Base-by-base conservation (phyloP, 352 stramenopile genomes). In the Phytopythium helicoides region DNA sequence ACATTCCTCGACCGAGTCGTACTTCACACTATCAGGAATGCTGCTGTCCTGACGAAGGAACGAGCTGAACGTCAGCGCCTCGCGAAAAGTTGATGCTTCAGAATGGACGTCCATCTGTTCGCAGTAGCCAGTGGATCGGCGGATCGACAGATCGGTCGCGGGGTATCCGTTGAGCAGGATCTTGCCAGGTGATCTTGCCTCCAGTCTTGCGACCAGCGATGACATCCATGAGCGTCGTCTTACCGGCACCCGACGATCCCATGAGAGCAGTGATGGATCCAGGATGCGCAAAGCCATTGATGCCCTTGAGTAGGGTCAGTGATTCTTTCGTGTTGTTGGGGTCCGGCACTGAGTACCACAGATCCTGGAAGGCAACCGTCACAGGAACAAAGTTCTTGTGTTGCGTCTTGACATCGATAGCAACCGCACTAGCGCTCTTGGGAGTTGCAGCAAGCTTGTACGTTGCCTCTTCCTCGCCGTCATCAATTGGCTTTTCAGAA, bases 201-300 rank as follows among this genome's bases (percentile, higher is more conserved):
- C 73, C 74, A 25, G 69, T 88, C 64, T 97, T 98, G 41, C 92
- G 73, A 18, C 93, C 67, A 9, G 91, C 86, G 28, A 98, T 89
- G 1, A 97, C 89, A 67, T 98, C 89, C 60, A 96, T 87, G 69
- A 68, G n/a, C 0, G 60, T 68, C 5, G 60, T 68, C 41, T 68
- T 63, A 8, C 50, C 54, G 39, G 60, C 76, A 40, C 81, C 78
- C 0, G 64, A 71, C 0, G 69, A 69, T 1, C 76, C 76, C 65
- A 83, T 81, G 21, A 87, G 52, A 12, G 73, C 73, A 0, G 68
- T 74, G 18, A 86, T 64, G 1, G 53, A 62, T 10, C 76, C 73
- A 4, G 75, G 75, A 6, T 54, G 21, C 6, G 66, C 64, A 34
- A 62, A 65, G 3, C 71, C 74, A 7, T 37, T 58, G 36, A 87